Evolutionary conservation across 768 basidiomycete genomes (phyloP).

Genomic region (Lentinula lateritia): DNA sequence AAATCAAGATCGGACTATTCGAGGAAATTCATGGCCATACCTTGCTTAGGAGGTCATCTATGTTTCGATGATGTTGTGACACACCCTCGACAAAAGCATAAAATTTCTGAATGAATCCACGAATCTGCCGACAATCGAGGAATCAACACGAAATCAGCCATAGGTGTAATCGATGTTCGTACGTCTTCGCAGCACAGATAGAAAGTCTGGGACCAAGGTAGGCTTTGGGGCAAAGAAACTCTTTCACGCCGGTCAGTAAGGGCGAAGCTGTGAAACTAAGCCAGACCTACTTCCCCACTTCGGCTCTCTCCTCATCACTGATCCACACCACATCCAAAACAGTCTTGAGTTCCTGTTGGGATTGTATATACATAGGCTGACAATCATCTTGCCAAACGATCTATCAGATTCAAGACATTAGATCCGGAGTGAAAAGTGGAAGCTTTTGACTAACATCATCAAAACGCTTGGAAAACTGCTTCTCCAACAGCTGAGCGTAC

Average conservation of each 20-base stretch:
- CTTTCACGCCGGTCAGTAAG: conserved; percentile 35
- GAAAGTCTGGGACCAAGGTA: conserved; percentile 96
- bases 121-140: conserved; percentile 46
- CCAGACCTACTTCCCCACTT: conserved; percentile 45
- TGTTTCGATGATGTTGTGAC: conserved; percentile 83
- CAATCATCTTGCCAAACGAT: conserved; percentile 85
- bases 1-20: neutral
- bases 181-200: conserved; percentile 92
- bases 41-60: conserved; percentile 87
- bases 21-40: conserved; percentile 30
- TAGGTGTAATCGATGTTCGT: conserved; percentile 10
- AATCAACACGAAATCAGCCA: neutral
- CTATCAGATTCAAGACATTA: conserved; percentile 31
- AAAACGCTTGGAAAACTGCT: conserved; percentile 75
- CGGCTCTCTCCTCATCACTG: conserved; percentile 55
- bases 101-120: conserved; percentile 88
- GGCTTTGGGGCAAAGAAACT: conserved; percentile 54
- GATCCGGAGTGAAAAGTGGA: neutral
- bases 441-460: conserved; percentile 55
- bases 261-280: neutral
- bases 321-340: conserved; percentile 86
- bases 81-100: conserved; percentile 96
- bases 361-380: conserved; percentile 75
- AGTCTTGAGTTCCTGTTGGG: conserved; percentile 55
- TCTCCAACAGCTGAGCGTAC: conserved; percentile 77